Conservation (phyloP, 106 monocot genomes). For the Acanthochlamys bracteata region DNA sequence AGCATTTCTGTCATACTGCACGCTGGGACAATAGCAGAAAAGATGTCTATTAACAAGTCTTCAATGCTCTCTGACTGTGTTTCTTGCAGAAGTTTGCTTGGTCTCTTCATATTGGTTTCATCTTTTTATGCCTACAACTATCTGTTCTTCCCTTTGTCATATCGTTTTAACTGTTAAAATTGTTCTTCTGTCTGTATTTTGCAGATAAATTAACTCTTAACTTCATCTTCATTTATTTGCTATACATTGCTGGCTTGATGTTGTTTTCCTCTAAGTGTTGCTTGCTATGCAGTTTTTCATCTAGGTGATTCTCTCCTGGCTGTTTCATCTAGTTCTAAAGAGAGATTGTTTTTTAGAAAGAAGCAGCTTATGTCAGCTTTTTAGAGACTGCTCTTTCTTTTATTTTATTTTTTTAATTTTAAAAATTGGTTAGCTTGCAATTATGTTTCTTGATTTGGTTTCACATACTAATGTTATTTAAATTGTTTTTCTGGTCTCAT, state of each 20-base stretch:
- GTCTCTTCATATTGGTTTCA: background rate
- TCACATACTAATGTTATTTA: too few relatives aligned
- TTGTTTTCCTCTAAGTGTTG: background rate
- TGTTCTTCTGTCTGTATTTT: background rate
- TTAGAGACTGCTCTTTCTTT: too few relatives aligned
- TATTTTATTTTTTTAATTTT: too few relatives aligned
- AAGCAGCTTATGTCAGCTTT: too few relatives aligned
- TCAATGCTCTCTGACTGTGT: conserved; percentile 54
- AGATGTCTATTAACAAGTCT: conserved; percentile 55
- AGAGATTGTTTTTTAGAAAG: too few relatives aligned
- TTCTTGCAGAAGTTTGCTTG: conserved; percentile 54
- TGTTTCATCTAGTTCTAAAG: too few relatives aligned
- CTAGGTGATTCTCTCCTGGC: too few relatives aligned
- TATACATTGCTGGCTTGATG: background rate
- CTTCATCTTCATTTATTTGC: background rate
- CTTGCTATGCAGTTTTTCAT: background rate
- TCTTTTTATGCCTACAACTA: background rate
- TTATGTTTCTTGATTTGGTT: too few relatives aligned
- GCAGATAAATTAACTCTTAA: background rate
- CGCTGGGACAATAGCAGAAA: conserved; percentile 51
- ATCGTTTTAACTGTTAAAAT: background rate
- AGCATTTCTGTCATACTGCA: conserved; percentile 49
- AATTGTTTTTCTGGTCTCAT: too few relatives aligned
- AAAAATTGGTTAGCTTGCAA: too few relatives aligned
- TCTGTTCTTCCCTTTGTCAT: background rate